Conservation (phyloP, 2,329 filamentous ascomycete genomes). For the Fusarium sp. region DNA sequence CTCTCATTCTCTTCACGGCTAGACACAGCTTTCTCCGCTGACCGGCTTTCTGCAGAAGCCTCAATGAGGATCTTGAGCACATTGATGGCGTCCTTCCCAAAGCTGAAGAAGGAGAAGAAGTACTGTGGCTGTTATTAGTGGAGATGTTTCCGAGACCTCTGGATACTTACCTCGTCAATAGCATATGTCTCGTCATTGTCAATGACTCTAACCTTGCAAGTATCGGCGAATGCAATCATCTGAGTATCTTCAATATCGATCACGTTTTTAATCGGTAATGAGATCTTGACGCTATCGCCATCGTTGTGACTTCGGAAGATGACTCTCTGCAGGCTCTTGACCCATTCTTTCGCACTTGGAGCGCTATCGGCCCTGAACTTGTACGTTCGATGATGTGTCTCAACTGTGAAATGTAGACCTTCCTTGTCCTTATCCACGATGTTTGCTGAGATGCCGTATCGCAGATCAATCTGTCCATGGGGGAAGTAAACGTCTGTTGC, state of each 20-base stretch:
- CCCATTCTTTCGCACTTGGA: slow-evolving; percentile 94
- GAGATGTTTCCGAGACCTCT: neutral
- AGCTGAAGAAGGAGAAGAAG: slow-evolving; percentile 95
- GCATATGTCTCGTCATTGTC: slow-evolving; percentile 95
- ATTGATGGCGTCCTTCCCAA: slow-evolving; percentile 83
- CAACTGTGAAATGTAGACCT: slow-evolving; percentile 78
- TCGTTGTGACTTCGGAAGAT: slow-evolving; percentile 97
- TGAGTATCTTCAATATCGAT: slow-evolving; percentile 93
- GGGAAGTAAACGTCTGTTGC: slow-evolving; percentile 91
- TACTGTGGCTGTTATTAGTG: slow-evolving; percentile 64
- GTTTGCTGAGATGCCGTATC: slow-evolving; percentile 89
- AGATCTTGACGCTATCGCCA: slow-evolving; percentile 96
- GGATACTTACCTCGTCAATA: slow-evolving; percentile 79
- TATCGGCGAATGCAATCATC: slow-evolving; percentile 91
- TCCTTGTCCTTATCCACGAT: slow-evolving; percentile 82
- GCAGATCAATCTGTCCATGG: slow-evolving; percentile 88
- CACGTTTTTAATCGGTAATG: slow-evolving; percentile 85
- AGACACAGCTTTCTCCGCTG: slow-evolving; percentile 34
- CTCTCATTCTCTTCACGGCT: slow-evolving; percentile 22
- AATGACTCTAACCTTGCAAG: slow-evolving; percentile 90
- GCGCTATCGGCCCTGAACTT: slow-evolving; percentile 89
- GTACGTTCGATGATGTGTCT: slow-evolving; percentile 84
- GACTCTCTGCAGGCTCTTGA: slow-evolving; percentile 90
- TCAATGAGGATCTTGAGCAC: slow-evolving; percentile 78
- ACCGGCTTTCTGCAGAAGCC: slow-evolving; percentile 56